Evolutionary conservation across 2,329 filamentous ascomycete genomes (phyloP), one percentile per base, ranked within the genome.

Genomic region (Aureobasidium sp.): DNA sequence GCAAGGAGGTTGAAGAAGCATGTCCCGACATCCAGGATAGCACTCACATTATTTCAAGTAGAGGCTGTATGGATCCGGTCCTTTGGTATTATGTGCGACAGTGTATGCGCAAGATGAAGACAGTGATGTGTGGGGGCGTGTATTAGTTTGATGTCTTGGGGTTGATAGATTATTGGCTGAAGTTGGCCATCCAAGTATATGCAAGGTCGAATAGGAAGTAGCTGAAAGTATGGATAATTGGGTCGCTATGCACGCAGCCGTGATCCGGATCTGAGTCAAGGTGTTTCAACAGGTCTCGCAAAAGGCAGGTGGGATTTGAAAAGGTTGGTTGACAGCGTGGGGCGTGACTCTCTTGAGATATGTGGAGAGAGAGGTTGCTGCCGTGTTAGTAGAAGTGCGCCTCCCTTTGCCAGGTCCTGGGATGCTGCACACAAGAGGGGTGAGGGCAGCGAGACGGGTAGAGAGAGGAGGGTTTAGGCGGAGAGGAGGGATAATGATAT

Each of bases 121-220:
- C 47, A 55, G 47, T 61, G 20, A 37, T 55, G 29, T 48, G 29
- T 50, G 44, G 36, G 36, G 26, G 37, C 26, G 48, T 62, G 62
- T 64, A 61, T 64, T 52, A 53, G 47, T 64, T 64, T 53, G 58
- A 61, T 60, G 57, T 62, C 52, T 55, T 58, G 52, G 44, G 41
- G 42, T 55, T 17, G 57, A 41, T 60, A 42, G 34, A 60, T 60
- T 60, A 60, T 41, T 50, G 34, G 34, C 36, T 32, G 32, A 41
- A 34, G 36, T 42, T 59, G 46, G 57, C 57, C 57, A 42, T 60
- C 57, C 57, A 60, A 50, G 57, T 60, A 60, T 60, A 60, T 41
- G 57, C 56, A 37, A 59, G 23, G 56, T 34, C 44, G 26, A 59
- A 48, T 59, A 62, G 58, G 44, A 64, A 64, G 58, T 51, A 57